Evolutionary conservation across 495 filamentous ascomycete species (phyloP).

Genomic region (Penicillium herquei): DNA sequence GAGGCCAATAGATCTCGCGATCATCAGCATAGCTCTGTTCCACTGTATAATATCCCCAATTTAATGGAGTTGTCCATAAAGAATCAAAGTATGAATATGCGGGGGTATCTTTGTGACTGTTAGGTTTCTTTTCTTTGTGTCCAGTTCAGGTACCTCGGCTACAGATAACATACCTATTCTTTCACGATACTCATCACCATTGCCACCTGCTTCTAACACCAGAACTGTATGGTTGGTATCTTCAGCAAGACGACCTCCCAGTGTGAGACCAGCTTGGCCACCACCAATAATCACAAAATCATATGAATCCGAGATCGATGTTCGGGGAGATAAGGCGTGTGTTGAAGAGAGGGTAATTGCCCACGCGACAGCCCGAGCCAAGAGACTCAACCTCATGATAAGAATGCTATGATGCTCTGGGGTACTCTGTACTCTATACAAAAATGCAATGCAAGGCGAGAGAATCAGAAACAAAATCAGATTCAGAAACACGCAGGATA

Average conservation of each 20-base stretch:
- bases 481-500: background rate
- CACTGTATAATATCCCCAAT: constrained; percentile 37
- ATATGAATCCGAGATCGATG: constrained; percentile 32
- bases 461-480: background rate
- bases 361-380: background rate
- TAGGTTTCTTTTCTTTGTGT: background rate
- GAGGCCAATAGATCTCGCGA: constrained; percentile 32
- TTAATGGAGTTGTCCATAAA: constrained; percentile 34
- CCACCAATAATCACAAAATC: constrained; percentile 51
- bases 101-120: constrained; percentile 24
- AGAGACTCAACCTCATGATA: background rate
- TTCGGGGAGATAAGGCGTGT: constrained; percentile 26
- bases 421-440: too few relatives aligned
- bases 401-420: too few relatives aligned
- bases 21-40: constrained; percentile 32
- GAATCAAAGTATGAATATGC: constrained; percentile 36
- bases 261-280: constrained; percentile 36
- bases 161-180: constrained; percentile 25
- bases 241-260: constrained; percentile 24
- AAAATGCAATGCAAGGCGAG: too few relatives aligned
- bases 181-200: constrained; percentile 33
- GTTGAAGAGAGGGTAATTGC: constrained; percentile 4
- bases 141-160: too few relatives aligned
- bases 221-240: constrained; percentile 35
- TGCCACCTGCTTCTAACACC: constrained; percentile 42